A percentile compares a stretch with the other conserved stretches of the same genome.
These are phyloP conservation scores for Ajuga reptans DNA, from an alignment of 305 asterid genomes.

Conservation along the genomic window DNA sequence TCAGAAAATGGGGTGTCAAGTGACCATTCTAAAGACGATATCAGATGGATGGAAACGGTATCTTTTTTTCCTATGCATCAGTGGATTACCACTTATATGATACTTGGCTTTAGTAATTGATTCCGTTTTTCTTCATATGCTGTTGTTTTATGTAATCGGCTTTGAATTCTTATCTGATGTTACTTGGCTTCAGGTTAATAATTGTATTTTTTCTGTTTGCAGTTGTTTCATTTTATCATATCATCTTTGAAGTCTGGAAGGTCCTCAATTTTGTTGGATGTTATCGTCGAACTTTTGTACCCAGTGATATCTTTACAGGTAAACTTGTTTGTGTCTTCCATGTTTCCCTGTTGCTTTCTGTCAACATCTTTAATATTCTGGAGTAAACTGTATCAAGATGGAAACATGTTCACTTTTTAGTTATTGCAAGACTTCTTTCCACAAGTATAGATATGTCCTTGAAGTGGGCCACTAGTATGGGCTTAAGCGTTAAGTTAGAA, in stretches of 20 bases:
- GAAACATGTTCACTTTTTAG: background rate
- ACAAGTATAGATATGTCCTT: background rate
- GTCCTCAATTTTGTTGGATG: slow-evolving; percentile 84
- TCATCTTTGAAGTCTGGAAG: slow-evolving; percentile 96
- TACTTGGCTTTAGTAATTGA: slow-evolving; percentile 15
- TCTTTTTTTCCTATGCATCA: slow-evolving; percentile 24
- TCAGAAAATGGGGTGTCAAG: slow-evolving; percentile 45
- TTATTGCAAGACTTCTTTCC: background rate
- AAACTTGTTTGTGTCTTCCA: slow-evolving; percentile 14
- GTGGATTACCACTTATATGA: background rate
- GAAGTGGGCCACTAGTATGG: background rate
- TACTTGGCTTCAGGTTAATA: slow-evolving; percentile 14
- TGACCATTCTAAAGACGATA: slow-evolving; percentile 61
- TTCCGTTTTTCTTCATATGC: slow-evolving; percentile 26
- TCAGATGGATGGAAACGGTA: slow-evolving; percentile 99
- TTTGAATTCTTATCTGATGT: slow-evolving; percentile 44
- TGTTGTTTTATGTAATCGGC: slow-evolving; percentile 67
- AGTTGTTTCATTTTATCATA: slow-evolving; percentile 89
- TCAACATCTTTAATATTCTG: slow-evolving; percentile 18
- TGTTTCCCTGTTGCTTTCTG: slow-evolving; percentile 16
- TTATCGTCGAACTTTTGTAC: slow-evolving; percentile 76
- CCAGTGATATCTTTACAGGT: slow-evolving; percentile 95
- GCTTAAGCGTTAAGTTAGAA: slow-evolving; percentile 15
- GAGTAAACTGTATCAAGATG: background rate
- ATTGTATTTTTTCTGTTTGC: slow-evolving; percentile 29